Evolutionary conservation across 2,329 filamentous ascomycete species (phyloP), one percentile per base, ranked within the genome.

Genomic region (Botrytis byssoidea): DNA sequence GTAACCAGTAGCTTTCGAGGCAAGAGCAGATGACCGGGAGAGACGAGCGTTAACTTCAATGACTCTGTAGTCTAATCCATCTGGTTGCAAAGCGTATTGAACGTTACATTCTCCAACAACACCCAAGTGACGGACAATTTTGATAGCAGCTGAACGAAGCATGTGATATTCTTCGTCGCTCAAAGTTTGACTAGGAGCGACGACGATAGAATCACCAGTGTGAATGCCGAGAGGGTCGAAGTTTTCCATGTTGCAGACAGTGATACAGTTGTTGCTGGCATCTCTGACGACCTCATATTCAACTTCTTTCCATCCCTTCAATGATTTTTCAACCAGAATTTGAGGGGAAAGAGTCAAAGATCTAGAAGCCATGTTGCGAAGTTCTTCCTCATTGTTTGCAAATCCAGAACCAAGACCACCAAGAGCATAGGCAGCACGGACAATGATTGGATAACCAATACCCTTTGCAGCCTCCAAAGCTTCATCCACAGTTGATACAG

Each of bases 121-220:
- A 78, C 95, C 95, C 77, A 99, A 88, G 84, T 99, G 96, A 76
- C 96, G 92, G 80, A 99, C 93, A 81, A 99, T 98, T 88, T 98
- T 98, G 87, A 98, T 98, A 65, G 96, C 94, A 76, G 96, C 95
- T 60, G 94, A 94, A 80, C 96, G 94, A 79, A 99, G 93, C 96
- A 99, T 98, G 87, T 99, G 95, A 83, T 98, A 99, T 84, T 99
- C 96, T 86, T 98, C 96, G 80, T 99, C 96, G 81, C 93, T 97
- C 81, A 99, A 87, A 37, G 96, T 99, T 85, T 99, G 96, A 85
- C 93, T 96, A 68, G 96, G 96, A 59, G 96, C 96, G 75, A 98
- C 95, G 76, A 99, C 96, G 80, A 99, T 99, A 80, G 95, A 98
- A 87, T 99, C 96, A 85, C 96, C 96, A 65, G 96, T 99, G 85